Percentiles rank a stretch among this genome's conserved stretches.
Evolutionary conservation across 2,329 filamentous ascomycete genomes (phyloP).

Genomic region (Colletotrichum sp.): DNA sequence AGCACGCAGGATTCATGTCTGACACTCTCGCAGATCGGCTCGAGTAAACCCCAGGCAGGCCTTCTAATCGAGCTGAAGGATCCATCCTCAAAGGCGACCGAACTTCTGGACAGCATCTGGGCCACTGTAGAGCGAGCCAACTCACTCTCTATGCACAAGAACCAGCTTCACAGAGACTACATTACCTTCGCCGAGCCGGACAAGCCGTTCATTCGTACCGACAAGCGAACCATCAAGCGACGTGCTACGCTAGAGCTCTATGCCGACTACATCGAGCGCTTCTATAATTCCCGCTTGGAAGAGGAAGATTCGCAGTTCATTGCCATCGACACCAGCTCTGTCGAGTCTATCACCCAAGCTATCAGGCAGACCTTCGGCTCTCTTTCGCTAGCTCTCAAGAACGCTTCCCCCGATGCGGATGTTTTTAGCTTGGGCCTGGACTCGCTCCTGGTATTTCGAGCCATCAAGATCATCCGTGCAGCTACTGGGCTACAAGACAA

Average conservation of each 20-base stretch:
- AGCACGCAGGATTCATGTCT: background rate
- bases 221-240: background rate
- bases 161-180: background rate
- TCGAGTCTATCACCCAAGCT: background rate
- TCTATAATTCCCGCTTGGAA: background rate
- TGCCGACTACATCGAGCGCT: background rate
- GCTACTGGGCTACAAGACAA: background rate
- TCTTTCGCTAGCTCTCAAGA: background rate
- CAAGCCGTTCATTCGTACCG: background rate
- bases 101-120: background rate
- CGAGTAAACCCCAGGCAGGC: background rate
- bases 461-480: background rate
- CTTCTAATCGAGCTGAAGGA: background rate
- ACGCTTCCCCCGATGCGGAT: background rate
- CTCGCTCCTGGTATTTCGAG: background rate
- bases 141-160: background rate
- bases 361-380: background rate
- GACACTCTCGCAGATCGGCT: background rate
- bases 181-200: background rate
- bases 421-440: background rate
- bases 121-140: background rate
- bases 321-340: fast-evolving
- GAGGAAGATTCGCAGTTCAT: background rate
- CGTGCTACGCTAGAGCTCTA: background rate
- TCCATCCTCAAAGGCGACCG: background rate